Percentiles rank a stretch among this genome's conserved stretches.
Evolutionary conservation across 257 asterid genomes (phyloP).

Genomic region (Cynanchum wilfordii): DNA sequence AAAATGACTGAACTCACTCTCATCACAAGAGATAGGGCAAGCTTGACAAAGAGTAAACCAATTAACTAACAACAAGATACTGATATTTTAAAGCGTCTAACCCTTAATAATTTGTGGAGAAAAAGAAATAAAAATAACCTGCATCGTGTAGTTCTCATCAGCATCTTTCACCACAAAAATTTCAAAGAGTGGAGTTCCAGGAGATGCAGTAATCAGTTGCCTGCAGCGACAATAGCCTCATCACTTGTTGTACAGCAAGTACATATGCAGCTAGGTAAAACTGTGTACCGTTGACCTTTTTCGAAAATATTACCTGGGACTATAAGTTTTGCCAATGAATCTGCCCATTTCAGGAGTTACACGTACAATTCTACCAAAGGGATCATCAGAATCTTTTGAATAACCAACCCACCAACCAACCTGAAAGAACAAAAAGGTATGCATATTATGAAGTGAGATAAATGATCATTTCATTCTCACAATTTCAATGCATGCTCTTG

Average conservation of each 20-base stretch:
- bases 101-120: background rate
- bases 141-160: conserved; percentile 56
- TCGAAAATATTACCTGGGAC: conserved; percentile 62
- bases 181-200: conserved; percentile 93
- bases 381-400: conserved; percentile 79
- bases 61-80: background rate
- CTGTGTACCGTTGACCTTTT: background rate
- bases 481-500: background rate
- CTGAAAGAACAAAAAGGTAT: conserved; percentile 34
- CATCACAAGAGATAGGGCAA: background rate
- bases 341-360: conserved; percentile 89
- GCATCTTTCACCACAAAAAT: conserved; percentile 81
- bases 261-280: background rate
- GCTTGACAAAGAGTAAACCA: background rate
- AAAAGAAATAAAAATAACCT: conserved; percentile 44
- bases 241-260: background rate
- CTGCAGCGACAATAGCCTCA: conserved; percentile 40
- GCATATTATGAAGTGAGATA: background rate
- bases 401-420: conserved; percentile 99
- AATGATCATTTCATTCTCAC: background rate
- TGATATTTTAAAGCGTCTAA: background rate
- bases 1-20: conserved; percentile 1
- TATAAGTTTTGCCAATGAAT: conserved; percentile 74
- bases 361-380: conserved; percentile 81
- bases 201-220: conserved; percentile 77